Evolutionary conservation across 1,284 basidiomycete genomes (phyloP), one percentile per base, ranked within the genome.

Genomic region (Volvariella surrecta): DNA sequence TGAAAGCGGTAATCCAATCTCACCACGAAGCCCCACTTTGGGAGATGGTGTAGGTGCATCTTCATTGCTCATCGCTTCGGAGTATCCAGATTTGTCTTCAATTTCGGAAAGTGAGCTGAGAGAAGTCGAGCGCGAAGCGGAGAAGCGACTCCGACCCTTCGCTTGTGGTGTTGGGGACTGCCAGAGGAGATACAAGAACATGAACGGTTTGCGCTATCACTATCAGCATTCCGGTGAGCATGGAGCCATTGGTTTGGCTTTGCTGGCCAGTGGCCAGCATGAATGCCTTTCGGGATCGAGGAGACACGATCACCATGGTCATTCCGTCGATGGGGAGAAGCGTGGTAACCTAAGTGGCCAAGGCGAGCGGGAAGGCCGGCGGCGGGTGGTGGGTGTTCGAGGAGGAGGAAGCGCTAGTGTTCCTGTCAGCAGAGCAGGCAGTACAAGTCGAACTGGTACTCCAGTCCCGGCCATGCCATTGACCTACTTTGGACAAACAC

Each of bases 171-270:
- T 93, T 11, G 82, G 83, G n/a, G 86, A 89, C 48, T 99, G 95
- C 61, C 82, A 82, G 56, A 79, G 96, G 60, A 68, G 95, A 54
- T 99, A 98, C 71, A 94, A 97, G 75, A 97, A 98, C 61, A 94
- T 96, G 92, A 96, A 96, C 61, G 92, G 93, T 0, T 66, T 96
- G 47, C 68, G 88, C 57, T 98, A 99, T 55, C 94, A 99, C 65
- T 98, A 97, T 62, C 86, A 94, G 59, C 94, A 98, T 64, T 90
- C 89, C 22, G 94, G 95, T 13, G 92, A 94, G 44, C 95, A 98
- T 60, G 93, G 93, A 8, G 82, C 85, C 8, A 74, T 89, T 41
- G 93, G 93, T 3, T 69, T 96, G 0, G 76, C 82, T 37, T 70
- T 95, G 59, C 74, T 96, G 24, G 85, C 89, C 10, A 82, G 86